These are phyloP conservation scores for Amanita inopinata DNA, from an alignment of 768 basidiomycete genomes.

Conservation along the genomic window DNA sequence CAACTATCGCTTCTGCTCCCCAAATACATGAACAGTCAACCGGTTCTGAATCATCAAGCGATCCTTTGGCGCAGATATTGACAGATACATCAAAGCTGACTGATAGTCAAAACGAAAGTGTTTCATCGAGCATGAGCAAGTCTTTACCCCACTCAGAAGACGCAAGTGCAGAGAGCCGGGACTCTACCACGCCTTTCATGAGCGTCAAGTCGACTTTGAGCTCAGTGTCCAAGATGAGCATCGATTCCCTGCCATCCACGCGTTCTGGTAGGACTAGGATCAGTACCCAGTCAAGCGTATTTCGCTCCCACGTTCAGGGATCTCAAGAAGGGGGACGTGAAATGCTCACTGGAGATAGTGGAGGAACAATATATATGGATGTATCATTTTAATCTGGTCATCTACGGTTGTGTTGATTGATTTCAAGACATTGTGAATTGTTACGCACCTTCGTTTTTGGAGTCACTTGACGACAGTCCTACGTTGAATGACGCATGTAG, in stretches of 20 bases:
- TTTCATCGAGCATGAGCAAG: not conserved
- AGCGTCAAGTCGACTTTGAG: constrained; percentile 3
- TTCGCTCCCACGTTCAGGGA: not conserved
- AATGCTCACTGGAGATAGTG: not conserved
- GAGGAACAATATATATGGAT: not conserved
- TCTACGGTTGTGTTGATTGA: no score
- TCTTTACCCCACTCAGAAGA: not conserved
- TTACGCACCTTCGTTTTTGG: no score
- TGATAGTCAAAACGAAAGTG: not conserved
- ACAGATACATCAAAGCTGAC: not conserved
- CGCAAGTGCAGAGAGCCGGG: not conserved
- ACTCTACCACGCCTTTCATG: not conserved
- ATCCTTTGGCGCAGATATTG: not conserved
- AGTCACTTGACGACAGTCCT: no score
- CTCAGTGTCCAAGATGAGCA: constrained; percentile 5
- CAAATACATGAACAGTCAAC: not conserved
- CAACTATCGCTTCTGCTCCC: not conserved
- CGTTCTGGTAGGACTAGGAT: not conserved
- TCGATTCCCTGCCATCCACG: not conserved
- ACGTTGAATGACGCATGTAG: no score
- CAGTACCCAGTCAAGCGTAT: not conserved
- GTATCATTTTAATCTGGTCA: no score
- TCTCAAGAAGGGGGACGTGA: not conserved
- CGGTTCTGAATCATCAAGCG: not conserved
- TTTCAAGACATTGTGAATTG: no score